Base-by-base conservation (phyloP, 2,329 filamentous ascomycete species). In the Amylocarpus encephaloides region DNA sequence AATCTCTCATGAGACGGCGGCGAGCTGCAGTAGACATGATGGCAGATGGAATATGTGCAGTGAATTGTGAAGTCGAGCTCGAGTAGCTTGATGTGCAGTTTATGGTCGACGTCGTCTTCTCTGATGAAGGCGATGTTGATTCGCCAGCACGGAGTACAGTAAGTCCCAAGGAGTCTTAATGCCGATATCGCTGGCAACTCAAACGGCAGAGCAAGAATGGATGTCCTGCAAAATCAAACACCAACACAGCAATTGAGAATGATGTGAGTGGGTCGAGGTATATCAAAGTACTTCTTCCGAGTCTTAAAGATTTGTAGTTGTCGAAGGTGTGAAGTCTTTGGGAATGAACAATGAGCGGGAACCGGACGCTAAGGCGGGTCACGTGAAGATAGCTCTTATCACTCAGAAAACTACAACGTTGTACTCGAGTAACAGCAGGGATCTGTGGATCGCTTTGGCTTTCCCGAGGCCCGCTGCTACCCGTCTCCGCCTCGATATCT, bases 1-100 rank as follows among this genome's bases (percentile, higher is more conserved):
- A 97, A 76, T 97, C 93, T 70, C 93, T 88, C 93, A 98, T 97
- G 70, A 98, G 77, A 68, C 93, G 89, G 68, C 93, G 88, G 68
- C 93, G 86, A 61, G 93, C 93, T 61, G 92, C 87, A 57, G 93
- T 97, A 64, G 92, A 97, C 92, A 88, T 90, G 61, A 59, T 73
- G 41, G 40, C 30, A 39, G 32, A 34, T 7, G 35, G 43, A 13
- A 22, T 18, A 9, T 38, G 32, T 26, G 33, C 3, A 15, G 6
- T 6, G 33, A 11, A 11, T 11, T 39, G 7, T 13, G 11, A 36
- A 36, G 12, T 5, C 12, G 15, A 16, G 15, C 4, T 13, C 15
- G 34, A 16, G 34, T 13, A 26, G 19, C 7, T 34, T 26, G 29
- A 26, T 33, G n/a, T 26, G 30, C 18, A 18, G 22, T 19, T 33